Evolutionary conservation across 805 yeast species (phyloP), one percentile per base, ranked within the genome.

Genomic region (Scheffersomyces spartinae): DNA sequence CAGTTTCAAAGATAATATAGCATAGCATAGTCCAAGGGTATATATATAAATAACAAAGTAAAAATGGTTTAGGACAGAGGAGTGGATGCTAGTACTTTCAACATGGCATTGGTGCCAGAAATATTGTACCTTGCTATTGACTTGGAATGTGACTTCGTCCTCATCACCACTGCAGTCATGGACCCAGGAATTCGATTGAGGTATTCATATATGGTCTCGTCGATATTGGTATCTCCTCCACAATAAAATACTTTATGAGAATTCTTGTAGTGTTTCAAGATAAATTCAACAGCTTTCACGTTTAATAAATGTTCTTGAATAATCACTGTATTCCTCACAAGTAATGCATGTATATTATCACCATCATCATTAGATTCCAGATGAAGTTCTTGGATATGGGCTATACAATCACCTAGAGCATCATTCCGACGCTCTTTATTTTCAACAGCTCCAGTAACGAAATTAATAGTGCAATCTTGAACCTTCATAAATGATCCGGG

Each of bases 321-420:
- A 24, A 78, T 71, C 6, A 85, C 75, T 21, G 74, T 68, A 34
- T 73, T 70, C 32, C 73, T 68, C 29, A 79, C 73, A 22, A 81
- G 57, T 17, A 78, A 72, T 2, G 95, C 95, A 50, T 84, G 94
- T 10, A 86, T 64, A 19, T 71, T 71, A 25, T 63, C 66, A 2
- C 49, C 49, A 14, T 47, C 50, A 9, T 33, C 42, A 2, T 32
- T 26, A n/a, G n/a, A n/a, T 10, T 65, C 69, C 9, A 68, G 64
- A 44, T 71, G 80, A 17, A 77, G 56, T 24, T 78, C 91, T 49
- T 88, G 85, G 29, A 86, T 72, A 47, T 84, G 85, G 13, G 86
- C 75, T 24, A 86, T 74, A 29, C 79, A 68, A 39, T 85, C 95
- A 25, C 96, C 95, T 53, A 83, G 68, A 11, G 76, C 65, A 24